Base-by-base conservation (phyloP, 1,284 basidiomycete species). In the Moniliella sp. region DNA sequence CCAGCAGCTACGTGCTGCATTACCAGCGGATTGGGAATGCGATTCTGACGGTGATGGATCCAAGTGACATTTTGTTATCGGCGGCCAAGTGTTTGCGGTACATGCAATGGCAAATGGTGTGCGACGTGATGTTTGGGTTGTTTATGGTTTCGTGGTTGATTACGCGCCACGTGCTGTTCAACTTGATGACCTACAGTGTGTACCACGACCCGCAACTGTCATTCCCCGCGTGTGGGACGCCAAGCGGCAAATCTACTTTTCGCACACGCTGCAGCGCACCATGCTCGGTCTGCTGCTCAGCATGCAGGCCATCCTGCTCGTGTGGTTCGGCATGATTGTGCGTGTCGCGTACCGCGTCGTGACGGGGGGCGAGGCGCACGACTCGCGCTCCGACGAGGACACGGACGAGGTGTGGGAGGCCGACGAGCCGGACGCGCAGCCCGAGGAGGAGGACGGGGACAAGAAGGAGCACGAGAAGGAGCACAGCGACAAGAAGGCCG, bases 51-150 rank as follows among this genome's bases (percentile, higher is more conserved):
- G 65, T 93, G 21, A 88, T 93, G 82, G 88, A 97, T 56, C 74
- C 74, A 42, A 78, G 75, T 57, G 88, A 97, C 63, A 78, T 94
- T 35, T 72, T 82, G 51, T 64, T 97, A 5, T 79, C 84, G 31
- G 23, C 25, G 41, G 86, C 83, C 11, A 97, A 97, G 64, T 84
- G 94, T 76, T 64, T 81, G 44, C 76, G 78, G 36, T 97, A 97
- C 63, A 66, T 86, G 16, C 67, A 67, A 16, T 65, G 72, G 36
- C 69, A 74, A 37, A 67, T 69, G 5, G 55, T 72, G 1, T 81
- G 77, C 43, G 84, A 94, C 61, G 51, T 65, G 17, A 69, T 72
- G 0, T 94, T 94, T 60, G 76, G 67, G 17, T 54, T 72, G 35
- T 97, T 59, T 14, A 48, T 59, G 43, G n/a, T 57, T 8, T 36